These are phyloP conservation scores for Mycena amicta DNA, from an alignment of 768 basidiomycete genomes.

Conservation along the genomic window DNA sequence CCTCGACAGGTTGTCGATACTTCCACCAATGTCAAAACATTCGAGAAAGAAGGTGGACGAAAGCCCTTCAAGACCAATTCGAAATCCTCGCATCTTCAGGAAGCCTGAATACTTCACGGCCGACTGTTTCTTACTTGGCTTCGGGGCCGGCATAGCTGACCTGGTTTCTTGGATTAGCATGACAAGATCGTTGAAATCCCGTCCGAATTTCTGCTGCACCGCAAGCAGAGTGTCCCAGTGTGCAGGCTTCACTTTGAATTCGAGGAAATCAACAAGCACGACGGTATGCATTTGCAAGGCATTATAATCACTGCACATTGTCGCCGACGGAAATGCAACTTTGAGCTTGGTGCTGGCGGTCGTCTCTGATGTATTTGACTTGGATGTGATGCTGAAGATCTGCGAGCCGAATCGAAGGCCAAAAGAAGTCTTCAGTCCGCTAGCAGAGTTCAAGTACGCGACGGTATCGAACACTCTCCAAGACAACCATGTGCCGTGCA, in stretches of 20 bases:
- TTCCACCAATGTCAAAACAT: slow-evolving; percentile 73
- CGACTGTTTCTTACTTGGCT: slow-evolving; percentile 7
- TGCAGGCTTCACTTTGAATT: slow-evolving; percentile 74
- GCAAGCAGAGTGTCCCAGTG: slow-evolving; percentile 83
- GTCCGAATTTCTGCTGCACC: slow-evolving; percentile 88
- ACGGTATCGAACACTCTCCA: slow-evolving; percentile 64
- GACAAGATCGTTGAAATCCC: slow-evolving; percentile 83
- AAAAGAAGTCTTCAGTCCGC: slow-evolving; percentile 37
- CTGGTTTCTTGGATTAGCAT: slow-evolving; percentile 66
- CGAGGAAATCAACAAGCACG: slow-evolving; percentile 67
- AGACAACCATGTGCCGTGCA: slow-evolving; percentile 87
- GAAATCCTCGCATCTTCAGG: slow-evolving; percentile 77
- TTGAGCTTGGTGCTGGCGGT: slow-evolving; percentile 55
- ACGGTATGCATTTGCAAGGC: slow-evolving; percentile 52
- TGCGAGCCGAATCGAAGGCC: slow-evolving; percentile 70
- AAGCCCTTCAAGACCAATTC: slow-evolving; percentile 73
- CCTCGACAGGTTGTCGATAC: slow-evolving; percentile 47
- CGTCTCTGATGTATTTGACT: slow-evolving; percentile 38
- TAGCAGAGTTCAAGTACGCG: slow-evolving; percentile 42
- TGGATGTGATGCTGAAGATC: slow-evolving; percentile 58
- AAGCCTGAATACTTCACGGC: slow-evolving; percentile 47
- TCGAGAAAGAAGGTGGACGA: slow-evolving; percentile 76
- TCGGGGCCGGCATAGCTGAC: slow-evolving; percentile 22
- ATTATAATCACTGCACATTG: slow-evolving; percentile 61
- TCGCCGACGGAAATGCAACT: slow-evolving; percentile 66